Percentiles rank a stretch among this genome's conserved stretches.
Conservation (phyloP, 371 early-diverging fungal genomes). For the Mortierella sp. region DNA sequence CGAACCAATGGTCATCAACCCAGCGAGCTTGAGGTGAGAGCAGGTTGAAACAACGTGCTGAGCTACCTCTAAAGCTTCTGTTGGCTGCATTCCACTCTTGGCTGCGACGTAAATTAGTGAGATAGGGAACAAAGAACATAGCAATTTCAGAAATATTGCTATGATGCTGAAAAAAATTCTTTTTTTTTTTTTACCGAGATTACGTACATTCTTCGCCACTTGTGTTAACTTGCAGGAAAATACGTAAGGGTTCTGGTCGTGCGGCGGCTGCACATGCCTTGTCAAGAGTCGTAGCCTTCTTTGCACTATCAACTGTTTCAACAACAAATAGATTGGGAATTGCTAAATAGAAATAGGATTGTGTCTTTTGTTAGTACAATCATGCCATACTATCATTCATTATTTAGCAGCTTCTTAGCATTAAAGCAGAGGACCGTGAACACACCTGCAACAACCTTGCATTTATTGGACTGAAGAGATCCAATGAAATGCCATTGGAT, state of each 20-base stretch:
- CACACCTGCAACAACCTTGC: slow-evolving; percentile 81
- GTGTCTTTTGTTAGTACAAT: too few relatives aligned
- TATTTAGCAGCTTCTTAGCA: too few relatives aligned
- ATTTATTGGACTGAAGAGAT: slow-evolving; percentile 95
- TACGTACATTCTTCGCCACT: slow-evolving; percentile 87
- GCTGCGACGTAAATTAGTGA: slow-evolving; percentile 54
- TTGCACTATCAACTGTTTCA: slow-evolving; percentile 89
- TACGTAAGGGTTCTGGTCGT: slow-evolving; percentile 69
- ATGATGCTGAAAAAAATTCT: neutral
- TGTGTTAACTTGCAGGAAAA: slow-evolving; percentile 96
- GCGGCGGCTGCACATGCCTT: slow-evolving; percentile 71
- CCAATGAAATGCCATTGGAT: slow-evolving; percentile 98
- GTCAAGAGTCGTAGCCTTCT: slow-evolving; percentile 86
- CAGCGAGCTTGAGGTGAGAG: slow-evolving; percentile 76
- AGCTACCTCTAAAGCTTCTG: slow-evolving; percentile 63
- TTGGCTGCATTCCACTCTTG: slow-evolving; percentile 83
- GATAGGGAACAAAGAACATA: neutral
- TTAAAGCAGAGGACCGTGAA: too few relatives aligned
- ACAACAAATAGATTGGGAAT: slow-evolving; percentile 92
- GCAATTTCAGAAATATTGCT: neutral
- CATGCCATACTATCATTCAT: too few relatives aligned
- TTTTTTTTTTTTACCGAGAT: too few relatives aligned
- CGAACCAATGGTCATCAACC: slow-evolving; percentile 97
- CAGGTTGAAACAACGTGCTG: slow-evolving; percentile 78
- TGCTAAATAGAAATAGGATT: slow-evolving; percentile 43